phyloP scores from a whole-genome alignment of 2,329 filamentous ascomycete genomes.

The Alternaria angustiovoidea region DNA sequence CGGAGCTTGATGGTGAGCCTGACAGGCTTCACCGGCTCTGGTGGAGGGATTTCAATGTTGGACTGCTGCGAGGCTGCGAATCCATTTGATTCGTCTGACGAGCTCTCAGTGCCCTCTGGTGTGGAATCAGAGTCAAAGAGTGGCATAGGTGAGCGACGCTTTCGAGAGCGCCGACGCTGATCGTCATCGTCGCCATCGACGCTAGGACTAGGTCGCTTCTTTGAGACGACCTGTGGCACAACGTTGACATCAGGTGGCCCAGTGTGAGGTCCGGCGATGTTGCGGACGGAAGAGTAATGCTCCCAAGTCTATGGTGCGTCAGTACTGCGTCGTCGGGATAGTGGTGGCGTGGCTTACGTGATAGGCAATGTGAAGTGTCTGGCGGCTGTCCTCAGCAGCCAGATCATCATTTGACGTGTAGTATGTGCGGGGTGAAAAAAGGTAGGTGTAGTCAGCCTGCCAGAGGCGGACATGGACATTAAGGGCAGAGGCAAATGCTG shows the following conservation, averaged over 20 bases:
- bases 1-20: conserved; percentile 46
- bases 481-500: conserved; percentile 70
- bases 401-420: conserved; percentile 38
- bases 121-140: conserved; percentile 55
- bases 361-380: conserved; percentile 66
- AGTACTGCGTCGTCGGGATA: conserved; percentile 18
- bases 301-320: conserved; percentile 62
- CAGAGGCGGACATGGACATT: conserved; percentile 70
- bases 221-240: conserved; percentile 38
- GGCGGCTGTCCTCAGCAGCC: conserved; percentile 40
- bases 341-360: conserved; percentile 59
- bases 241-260: conserved; percentile 61
- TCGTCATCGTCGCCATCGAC: conserved; percentile 62
- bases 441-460: conserved; percentile 61
- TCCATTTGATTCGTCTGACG: conserved; percentile 46
- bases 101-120: conserved; percentile 46
- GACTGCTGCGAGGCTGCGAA: conserved; percentile 39
- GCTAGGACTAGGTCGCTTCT: conserved; percentile 61
- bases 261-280: conserved; percentile 65
- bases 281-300: conserved; percentile 73
- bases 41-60: conserved; percentile 28
- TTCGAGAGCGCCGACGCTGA: conserved; percentile 58
- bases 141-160: conserved; percentile 59
- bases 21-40: conserved; percentile 32
- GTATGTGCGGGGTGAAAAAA: conserved; percentile 55